Evolutionary conservation across 2,329 filamentous ascomycete species (phyloP), one percentile per base, ranked within the genome.

Genomic region (Leptographium flavum): DNA sequence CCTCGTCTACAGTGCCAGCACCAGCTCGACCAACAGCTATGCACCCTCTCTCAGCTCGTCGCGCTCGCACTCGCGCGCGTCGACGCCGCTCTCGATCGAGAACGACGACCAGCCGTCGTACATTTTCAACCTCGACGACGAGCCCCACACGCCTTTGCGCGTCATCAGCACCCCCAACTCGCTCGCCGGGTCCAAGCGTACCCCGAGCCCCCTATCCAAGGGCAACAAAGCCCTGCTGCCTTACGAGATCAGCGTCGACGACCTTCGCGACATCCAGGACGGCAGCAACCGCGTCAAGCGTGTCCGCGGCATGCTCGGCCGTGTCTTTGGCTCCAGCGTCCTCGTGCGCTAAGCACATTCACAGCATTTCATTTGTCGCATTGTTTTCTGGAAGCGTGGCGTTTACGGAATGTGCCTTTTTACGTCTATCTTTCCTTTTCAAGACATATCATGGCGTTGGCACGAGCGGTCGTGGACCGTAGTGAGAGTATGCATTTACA

Each of bases 201-300:
- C 22, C 3, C 32, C 46, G 21, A 35, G 53, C 54, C 21, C 35
- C 13, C 44, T 46, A 19, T 33, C 48, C 41, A 48, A 47, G 32
- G 46, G 33, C n/a, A 4, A 6, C 33, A 49, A 48, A 45, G 35
- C 47, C 5, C 54, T 69, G 50, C 67, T 76, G 5, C 70, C 73
- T 6, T 76, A 75, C 58, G 73, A 76, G 60, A 72, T 75, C 53
- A 67, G 66, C 49, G 55, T 62, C 30, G 71, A 76, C 23, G 68
- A 75, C 48, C 65, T 74, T 48, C 65, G 66, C 49, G 64, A 68
- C 46, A 56, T 73, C 38, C 67, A 73, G 49, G 66, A 72, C 41
- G 63, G 60, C 35, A 58, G 60, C 39, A 73, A 72, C 63, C 68
- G 71, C 43, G 65, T 64, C 21, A 60, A 59, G 47, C 64, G 66